Conservation (phyloP, 78 protist species). For the Speleostelium caveatum region DNA sequence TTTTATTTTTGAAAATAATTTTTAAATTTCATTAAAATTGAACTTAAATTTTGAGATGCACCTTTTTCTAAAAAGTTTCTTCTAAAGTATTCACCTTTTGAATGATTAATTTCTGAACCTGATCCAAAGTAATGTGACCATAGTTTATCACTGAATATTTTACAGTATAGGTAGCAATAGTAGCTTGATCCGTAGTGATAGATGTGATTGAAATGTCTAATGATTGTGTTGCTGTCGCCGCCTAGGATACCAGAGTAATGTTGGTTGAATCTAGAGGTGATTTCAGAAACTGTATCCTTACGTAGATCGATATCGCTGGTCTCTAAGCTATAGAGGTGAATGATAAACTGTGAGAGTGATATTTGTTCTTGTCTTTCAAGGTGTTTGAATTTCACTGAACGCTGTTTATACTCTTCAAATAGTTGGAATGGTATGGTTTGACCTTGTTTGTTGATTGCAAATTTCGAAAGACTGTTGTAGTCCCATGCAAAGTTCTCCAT, state of each 20-base stretch:
- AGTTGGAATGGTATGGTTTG: conserved; percentile 4
- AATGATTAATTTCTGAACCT: conserved; percentile 3
- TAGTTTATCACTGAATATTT: conserved; percentile 8
- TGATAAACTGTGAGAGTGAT: conserved; percentile 14
- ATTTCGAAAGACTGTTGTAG: conserved; percentile 10
- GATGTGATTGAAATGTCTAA: conserved; percentile 19
- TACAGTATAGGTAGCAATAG: conserved; percentile 46
- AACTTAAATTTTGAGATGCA: conserved; percentile 11
- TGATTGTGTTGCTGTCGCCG: background rate
- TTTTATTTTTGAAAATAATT: background rate
- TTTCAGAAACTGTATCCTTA: background rate
- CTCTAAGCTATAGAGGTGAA: background rate
- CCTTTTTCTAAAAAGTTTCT: conserved; percentile 50
- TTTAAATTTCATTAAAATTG: conserved; percentile 23
- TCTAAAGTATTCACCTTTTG: conserved; percentile 21
- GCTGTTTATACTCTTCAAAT: background rate
- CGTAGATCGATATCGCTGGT: background rate
- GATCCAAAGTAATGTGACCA: conserved; percentile 28
- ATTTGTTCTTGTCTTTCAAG: conserved; percentile 59
- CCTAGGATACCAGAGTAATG: conserved; percentile 17
- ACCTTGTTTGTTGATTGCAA: conserved; percentile 49
- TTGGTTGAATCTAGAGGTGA: background rate
- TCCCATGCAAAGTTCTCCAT: conserved; percentile 63
- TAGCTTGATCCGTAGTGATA: conserved; percentile 53
- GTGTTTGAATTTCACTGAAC: conserved; percentile 3